phyloP scores from a whole-genome alignment of 352 stramenopile species.

The Globisporangium cystogenes region DNA sequence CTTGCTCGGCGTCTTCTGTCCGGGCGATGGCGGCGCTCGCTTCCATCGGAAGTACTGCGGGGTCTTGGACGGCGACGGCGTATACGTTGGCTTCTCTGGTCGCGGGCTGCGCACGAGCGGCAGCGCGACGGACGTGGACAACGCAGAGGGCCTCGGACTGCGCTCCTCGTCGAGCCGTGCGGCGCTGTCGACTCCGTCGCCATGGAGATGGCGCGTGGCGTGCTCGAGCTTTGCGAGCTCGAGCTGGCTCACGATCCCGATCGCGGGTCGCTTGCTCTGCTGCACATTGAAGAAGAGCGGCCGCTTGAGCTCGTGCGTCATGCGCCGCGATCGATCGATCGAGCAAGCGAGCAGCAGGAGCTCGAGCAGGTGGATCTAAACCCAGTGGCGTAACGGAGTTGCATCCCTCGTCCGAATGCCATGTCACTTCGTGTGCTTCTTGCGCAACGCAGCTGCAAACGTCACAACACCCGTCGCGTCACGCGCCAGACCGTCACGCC shows the following conservation, averaged over 20 bases:
- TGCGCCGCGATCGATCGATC: slow-evolving; percentile 9
- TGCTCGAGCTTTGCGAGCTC: slow-evolving; percentile 36
- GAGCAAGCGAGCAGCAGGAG: too few relatives aligned
- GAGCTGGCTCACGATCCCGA: slow-evolving; percentile 45
- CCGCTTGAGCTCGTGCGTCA: slow-evolving; percentile 52
- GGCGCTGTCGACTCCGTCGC: slow-evolving; percentile 13
- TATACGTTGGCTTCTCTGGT: slow-evolving; percentile 29
- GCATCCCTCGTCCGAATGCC: too few relatives aligned
- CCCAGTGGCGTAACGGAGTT: too few relatives aligned
- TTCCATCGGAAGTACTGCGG: slow-evolving; percentile 70
- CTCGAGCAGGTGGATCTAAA: too few relatives aligned
- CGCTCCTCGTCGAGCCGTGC: slow-evolving; percentile 2
- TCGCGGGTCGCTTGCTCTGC: slow-evolving; percentile 23
- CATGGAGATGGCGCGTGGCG: slow-evolving; percentile 11
- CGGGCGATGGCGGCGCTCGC: slow-evolving; percentile 9
- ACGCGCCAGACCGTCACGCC: too few relatives aligned
- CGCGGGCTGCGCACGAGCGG: slow-evolving; percentile 44
- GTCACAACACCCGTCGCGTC: too few relatives aligned
- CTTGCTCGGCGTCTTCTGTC: slow-evolving; percentile 10
- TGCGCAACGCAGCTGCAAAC: too few relatives aligned
- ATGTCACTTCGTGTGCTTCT: too few relatives aligned
- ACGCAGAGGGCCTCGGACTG: slow-evolving; percentile 24
- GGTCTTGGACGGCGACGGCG: slow-evolving; percentile 35
- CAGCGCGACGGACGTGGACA: slow-evolving; percentile 33
- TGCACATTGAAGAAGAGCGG: slow-evolving; percentile 52